Base-by-base conservation (phyloP, 441 rosid species). In the Gossypium aridum region DNA sequence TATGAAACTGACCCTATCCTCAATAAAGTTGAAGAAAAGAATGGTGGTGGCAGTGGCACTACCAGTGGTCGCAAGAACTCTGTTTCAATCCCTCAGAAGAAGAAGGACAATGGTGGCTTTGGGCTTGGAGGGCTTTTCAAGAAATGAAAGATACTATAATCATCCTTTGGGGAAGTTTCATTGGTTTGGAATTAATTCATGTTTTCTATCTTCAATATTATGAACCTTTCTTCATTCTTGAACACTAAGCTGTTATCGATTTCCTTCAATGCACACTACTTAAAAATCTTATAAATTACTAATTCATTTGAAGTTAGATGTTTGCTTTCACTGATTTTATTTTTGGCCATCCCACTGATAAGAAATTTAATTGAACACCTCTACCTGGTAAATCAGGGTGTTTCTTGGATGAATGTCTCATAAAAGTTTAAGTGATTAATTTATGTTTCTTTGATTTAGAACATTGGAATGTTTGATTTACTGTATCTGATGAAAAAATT, bases 1-100 rank as follows among this genome's bases (percentile, higher is more conserved):
- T 87, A 87, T 26, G 93, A 89, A 81, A 88, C 91, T 20, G 91
- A 89, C 34, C 90, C 93, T 10, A 8, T 89, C 37, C 89, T 87
- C 71, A 61, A 86, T 63, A 89, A 87, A 70, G 87, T 28, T 53
- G 93, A 89, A 75, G 91, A 28, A 22, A 84, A 83, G 74, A 78
- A 4, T 37, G 22, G 54, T 0, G 75, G 80, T 1, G 75, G 79
- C 14, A 1, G 37, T 12, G 79, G 80, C 65, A 79, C 61, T 23
- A 25, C 16, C 62, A 9, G n/a, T 61, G 85, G 86, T 22, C 72
- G 83, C 49, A 82, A 81, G 85, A 85, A 74, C 81, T 76, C 91
- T 0, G 90, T 86, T 5, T 75, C 89, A 9, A 78, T 86, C 14
- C 90, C 91, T 0, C 85, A 73, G 81, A 87, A 86, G 85, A 89